Percentiles rank a stretch among this genome's conserved stretches.
Conservation (phyloP, 2,329 filamentous ascomycete species). For the Venturia pyrina region DNA sequence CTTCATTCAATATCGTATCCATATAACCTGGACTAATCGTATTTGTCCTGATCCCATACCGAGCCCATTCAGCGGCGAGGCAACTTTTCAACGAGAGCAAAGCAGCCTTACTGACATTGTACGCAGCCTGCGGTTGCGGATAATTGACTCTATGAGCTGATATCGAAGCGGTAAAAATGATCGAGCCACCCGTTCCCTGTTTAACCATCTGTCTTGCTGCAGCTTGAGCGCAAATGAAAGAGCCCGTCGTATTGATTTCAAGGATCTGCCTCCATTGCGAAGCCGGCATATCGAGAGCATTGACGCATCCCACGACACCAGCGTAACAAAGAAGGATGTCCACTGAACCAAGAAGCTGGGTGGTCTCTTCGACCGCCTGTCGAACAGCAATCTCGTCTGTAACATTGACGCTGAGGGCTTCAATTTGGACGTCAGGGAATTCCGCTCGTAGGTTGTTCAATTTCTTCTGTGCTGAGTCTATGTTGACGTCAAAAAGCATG, state of each 20-base stretch:
- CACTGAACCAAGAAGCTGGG: conserved; percentile 38
- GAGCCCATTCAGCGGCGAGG: conserved; percentile 75
- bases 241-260: conserved; percentile 63
- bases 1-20: conserved; percentile 66
- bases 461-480: conserved; percentile 30
- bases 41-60: conserved; percentile 72
- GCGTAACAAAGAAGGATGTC: conserved; percentile 55
- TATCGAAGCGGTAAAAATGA: conserved; percentile 56
- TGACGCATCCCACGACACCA: conserved; percentile 54
- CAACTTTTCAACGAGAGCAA: conserved; percentile 72
- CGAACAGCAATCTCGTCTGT: conserved; percentile 42
- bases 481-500: conserved; percentile 50
- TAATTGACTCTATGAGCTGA: conserved; percentile 35
- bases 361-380: conserved; percentile 31
- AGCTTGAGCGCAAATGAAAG: conserved; percentile 61
- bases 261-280: conserved; percentile 53
- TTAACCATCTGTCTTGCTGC: conserved; percentile 44
- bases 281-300: conserved; percentile 49
- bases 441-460: conserved; percentile 39
- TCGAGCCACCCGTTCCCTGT: conserved; percentile 45
- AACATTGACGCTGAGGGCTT: conserved; percentile 47
- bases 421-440: conserved; percentile 46
- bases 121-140: conserved; percentile 68
- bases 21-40: conserved; percentile 79
- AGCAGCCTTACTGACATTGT: conserved; percentile 76